Percentiles rank a stretch among this genome's conserved stretches.
phyloP scores from a whole-genome alignment of 345 rosid species.

The Populus tremula region DNA sequence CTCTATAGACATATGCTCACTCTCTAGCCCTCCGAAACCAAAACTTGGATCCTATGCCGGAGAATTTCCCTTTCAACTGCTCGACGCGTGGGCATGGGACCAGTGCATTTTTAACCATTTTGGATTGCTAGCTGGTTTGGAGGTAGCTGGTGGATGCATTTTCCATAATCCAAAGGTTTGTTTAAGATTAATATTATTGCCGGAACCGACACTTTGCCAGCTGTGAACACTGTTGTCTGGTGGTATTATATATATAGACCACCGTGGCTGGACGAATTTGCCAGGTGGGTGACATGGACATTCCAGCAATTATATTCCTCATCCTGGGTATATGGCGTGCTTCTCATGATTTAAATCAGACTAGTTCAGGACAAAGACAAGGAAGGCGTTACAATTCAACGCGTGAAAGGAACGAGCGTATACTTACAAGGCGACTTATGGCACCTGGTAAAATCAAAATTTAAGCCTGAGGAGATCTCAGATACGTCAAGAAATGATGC shows the following conservation, averaged over 20 bases:
- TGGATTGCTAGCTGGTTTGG: neutral
- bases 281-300: neutral
- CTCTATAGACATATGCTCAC: neutral
- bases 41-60: too few relatives aligned
- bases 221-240: neutral
- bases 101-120: neutral
- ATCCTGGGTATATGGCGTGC: neutral
- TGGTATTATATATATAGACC: too few relatives aligned
- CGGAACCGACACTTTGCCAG: conserved; percentile 10
- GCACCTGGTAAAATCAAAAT: too few relatives aligned
- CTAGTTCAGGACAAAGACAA: neutral
- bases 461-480: too few relatives aligned
- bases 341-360: too few relatives aligned
- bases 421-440: too few relatives aligned
- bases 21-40: too few relatives aligned
- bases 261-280: neutral
- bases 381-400: neutral
- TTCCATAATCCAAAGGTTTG: neutral
- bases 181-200: neutral
- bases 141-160: too few relatives aligned
- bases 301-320: neutral
- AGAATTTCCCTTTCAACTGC: neutral
- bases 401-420: neutral
- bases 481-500: too few relatives aligned
- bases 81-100: neutral